A percentile compares a stretch with the other conserved stretches of the same genome.
These are phyloP conservation scores for Metschnikowia gelsemii DNA, from an alignment of 805 yeast species.

Conservation along the genomic window DNA sequence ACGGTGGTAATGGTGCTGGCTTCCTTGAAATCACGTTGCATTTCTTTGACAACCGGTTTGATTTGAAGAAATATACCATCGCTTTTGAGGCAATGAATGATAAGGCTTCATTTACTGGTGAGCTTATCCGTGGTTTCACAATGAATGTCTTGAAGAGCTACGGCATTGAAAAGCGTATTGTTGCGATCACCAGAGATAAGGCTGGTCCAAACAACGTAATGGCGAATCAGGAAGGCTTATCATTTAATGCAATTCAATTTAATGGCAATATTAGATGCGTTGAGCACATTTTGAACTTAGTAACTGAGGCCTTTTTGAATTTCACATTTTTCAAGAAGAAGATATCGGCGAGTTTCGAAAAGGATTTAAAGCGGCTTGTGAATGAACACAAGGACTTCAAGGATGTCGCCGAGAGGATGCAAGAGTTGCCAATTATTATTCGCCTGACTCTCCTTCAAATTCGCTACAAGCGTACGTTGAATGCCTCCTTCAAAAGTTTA, in stretches of 20 bases:
- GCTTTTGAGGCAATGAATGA: slow-evolving; percentile 2
- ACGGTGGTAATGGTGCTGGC: slow-evolving; percentile 1
- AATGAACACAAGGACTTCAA: background rate
- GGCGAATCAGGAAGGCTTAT: background rate
- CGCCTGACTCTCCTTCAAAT: slow-evolving; percentile 3
- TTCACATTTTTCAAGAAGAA: slow-evolving; percentile 3
- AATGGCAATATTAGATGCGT: slow-evolving; percentile 6
- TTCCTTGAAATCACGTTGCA: slow-evolving; percentile 6
- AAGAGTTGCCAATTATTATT: background rate
- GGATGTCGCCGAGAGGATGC: background rate
- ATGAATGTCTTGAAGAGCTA: slow-evolving; percentile 1
- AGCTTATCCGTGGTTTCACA: background rate
- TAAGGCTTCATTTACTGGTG: background rate
- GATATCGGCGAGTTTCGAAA: background rate
- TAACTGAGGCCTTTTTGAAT: background rate
- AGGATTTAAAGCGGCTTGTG: background rate
- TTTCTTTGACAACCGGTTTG: slow-evolving; percentile 1
- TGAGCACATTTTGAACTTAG: slow-evolving; percentile 1
- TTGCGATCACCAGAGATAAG: slow-evolving; percentile 3
- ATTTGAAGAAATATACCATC: slow-evolving; percentile 2
- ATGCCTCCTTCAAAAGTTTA: background rate
- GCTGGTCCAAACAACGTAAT: slow-evolving; percentile 1
- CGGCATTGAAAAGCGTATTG: slow-evolving; percentile 7
- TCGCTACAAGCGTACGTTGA: background rate
- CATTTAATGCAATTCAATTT: background rate